Evolutionary conservation across 2,329 filamentous ascomycete genomes (phyloP).

Genomic region (Arthrobotrys musiformis): DNA sequence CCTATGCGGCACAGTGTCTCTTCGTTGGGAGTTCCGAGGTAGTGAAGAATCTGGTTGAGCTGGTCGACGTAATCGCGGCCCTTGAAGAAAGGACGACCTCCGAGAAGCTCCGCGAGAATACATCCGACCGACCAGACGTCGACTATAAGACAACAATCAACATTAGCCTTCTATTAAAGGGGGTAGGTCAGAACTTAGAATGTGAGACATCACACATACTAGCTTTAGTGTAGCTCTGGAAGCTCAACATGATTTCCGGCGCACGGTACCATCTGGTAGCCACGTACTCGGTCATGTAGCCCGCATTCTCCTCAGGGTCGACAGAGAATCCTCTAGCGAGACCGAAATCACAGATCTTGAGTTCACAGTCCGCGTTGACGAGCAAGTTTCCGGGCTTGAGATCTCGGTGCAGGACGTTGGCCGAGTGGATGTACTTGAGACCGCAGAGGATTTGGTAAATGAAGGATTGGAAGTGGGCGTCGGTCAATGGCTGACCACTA

Average conservation of each 20-base stretch:
- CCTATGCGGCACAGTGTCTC: constrained; percentile 93
- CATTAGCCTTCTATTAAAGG: background rate
- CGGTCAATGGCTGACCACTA: constrained; percentile 94
- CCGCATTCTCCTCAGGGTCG: constrained; percentile 96
- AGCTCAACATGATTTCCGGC: constrained; percentile 99
- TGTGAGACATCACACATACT: constrained; percentile 76
- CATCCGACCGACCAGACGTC: constrained; percentile 99
- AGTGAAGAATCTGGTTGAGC: constrained; percentile 98
- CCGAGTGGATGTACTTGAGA: constrained; percentile 98
- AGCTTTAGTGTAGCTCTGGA: constrained; percentile 99
- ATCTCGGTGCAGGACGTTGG: constrained; percentile 96
- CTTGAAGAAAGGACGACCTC: constrained; percentile 98
- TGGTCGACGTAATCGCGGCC: constrained; percentile 99
- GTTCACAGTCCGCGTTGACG: constrained; percentile 98
- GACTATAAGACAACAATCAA: constrained; percentile 75
- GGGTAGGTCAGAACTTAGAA: background rate
- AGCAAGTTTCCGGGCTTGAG: constrained; percentile 96
- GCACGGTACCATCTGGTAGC: constrained; percentile 98
- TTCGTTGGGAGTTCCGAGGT: constrained; percentile 94
- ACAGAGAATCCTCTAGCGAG: constrained; percentile 95
- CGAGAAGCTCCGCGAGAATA: constrained; percentile 94
- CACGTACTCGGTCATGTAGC: constrained; percentile 99
- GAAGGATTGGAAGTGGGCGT: constrained; percentile 99
- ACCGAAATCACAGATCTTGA: constrained; percentile 99
- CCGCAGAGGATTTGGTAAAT: constrained; percentile 99